phyloP scores from a whole-genome alignment of 192 early-diverging fungal genomes.

The Coemansia sp. region DNA sequence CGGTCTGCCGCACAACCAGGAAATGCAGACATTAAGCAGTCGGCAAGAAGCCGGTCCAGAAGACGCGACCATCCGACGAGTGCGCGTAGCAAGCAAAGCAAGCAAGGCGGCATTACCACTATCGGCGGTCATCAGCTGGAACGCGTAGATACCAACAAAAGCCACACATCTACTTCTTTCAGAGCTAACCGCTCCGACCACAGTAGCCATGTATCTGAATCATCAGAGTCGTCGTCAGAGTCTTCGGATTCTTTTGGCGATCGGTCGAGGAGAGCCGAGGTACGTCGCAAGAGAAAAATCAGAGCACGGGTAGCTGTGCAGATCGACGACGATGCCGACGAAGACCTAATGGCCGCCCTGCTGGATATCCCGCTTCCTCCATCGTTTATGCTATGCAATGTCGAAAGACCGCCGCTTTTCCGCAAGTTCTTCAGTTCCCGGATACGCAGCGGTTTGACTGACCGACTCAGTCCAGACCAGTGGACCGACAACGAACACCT shows the following conservation, averaged over 20 bases:
- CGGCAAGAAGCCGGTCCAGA: not conserved
- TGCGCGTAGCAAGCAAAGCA: too few relatives aligned
- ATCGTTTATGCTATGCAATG: constrained; percentile 65
- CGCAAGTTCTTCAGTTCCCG: constrained; percentile 10
- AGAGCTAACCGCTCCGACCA: too few relatives aligned
- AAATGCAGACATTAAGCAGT: too few relatives aligned
- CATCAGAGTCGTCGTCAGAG: constrained; percentile 27
- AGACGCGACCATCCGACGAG: not conserved
- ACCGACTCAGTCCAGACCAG: too few relatives aligned
- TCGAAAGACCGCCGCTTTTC: constrained; percentile 21
- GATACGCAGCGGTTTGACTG: not conserved
- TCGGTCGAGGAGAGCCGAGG: constrained; percentile 9
- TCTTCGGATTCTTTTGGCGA: constrained; percentile 39
- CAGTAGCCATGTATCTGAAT: not conserved
- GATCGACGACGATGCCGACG: constrained; percentile 81
- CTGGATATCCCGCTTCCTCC: constrained; percentile 61
- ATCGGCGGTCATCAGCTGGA: too few relatives aligned
- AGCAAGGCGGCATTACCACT: too few relatives aligned
- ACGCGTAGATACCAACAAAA: too few relatives aligned
- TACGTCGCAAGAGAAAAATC: constrained; percentile 14
- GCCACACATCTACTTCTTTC: too few relatives aligned
- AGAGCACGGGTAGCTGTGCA: constrained; percentile 64
- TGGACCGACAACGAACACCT: constrained; percentile 3
- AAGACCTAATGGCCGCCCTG: constrained; percentile 66
- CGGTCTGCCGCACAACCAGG: too few relatives aligned